Conservation (phyloP, 257 asterid genomes). For the Rubia yunnanensis region DNA sequence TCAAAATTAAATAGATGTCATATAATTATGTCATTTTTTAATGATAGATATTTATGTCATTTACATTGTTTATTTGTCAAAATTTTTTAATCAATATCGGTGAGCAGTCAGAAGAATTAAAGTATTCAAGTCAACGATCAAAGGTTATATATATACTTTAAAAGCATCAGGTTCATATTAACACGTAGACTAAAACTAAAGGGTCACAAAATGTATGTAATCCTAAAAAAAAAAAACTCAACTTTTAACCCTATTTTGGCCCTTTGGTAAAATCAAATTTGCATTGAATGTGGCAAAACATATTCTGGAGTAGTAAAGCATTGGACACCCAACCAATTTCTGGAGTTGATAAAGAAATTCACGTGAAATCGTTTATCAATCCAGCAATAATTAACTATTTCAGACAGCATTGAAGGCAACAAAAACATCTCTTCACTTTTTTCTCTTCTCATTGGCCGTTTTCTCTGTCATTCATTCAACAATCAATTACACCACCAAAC, state of each 20-base stretch:
- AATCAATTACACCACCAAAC: conserved; percentile 5
- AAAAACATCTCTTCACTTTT: conserved; percentile 18
- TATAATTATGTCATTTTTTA: no score
- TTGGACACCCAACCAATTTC: conserved; percentile 4
- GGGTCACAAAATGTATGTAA: no score
- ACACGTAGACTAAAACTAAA: no score
- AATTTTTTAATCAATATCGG: no score
- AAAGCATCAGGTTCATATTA: no score
- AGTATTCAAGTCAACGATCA: no score
- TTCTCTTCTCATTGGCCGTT: conserved; percentile 20
- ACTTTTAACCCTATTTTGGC: background rate
- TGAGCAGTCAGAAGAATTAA: no score
- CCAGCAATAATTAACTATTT: conserved; percentile 10
- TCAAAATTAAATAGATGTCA: no score
- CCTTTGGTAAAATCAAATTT: background rate
- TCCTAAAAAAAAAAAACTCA: no score
- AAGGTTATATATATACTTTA: no score
- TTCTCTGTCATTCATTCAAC: conserved; percentile 22
- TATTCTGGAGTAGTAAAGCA: background rate
- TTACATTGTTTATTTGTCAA: no score
- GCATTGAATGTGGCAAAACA: background rate
- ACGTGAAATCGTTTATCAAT: conserved; percentile 36
- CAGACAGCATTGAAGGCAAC: conserved; percentile 29
- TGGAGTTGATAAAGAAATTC: conserved; percentile 32
- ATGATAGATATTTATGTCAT: no score